phyloP scores from a whole-genome alignment of 1,139 yeast genomes.

The Komagataea norvegica region DNA sequence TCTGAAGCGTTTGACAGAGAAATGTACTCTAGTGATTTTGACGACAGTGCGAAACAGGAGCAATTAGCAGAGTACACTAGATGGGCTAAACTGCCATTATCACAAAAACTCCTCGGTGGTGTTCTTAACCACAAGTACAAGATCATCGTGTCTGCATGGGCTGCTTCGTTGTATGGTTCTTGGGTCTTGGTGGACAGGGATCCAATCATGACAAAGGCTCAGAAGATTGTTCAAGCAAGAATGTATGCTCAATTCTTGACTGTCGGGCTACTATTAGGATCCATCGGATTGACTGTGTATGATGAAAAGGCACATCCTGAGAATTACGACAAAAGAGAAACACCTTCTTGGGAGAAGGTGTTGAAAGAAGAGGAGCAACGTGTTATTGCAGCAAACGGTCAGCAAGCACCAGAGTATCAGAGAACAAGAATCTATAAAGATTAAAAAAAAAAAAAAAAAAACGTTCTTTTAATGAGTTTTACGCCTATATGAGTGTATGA shows the following conservation, averaged over 20 bases:
- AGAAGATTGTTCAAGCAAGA: slow-evolving; percentile 89
- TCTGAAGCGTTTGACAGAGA: slow-evolving; percentile 51
- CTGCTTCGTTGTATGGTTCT: slow-evolving; percentile 78
- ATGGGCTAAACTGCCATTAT: slow-evolving; percentile 45
- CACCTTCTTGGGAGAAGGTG: slow-evolving; percentile 40
- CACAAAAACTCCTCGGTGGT: slow-evolving; percentile 43
- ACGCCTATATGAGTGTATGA: too few species aligned
- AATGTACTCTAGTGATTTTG: slow-evolving; percentile 36
- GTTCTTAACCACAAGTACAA: slow-evolving; percentile 64
- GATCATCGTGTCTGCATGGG: slow-evolving; percentile 79
- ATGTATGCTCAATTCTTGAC: slow-evolving; percentile 89
- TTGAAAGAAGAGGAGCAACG: slow-evolving; percentile 32
- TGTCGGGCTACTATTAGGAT: slow-evolving; percentile 56
- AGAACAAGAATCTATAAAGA: slow-evolving; percentile 27
- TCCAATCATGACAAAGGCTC: slow-evolving; percentile 70
- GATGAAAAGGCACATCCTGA: slow-evolving; percentile 50
- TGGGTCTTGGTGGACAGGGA: slow-evolving; percentile 75
- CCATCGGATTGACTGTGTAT: slow-evolving; percentile 58
- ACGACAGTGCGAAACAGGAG: slow-evolving; percentile 28
- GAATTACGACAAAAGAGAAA: slow-evolving; percentile 34
- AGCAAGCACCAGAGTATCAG: slow-evolving; percentile 15
- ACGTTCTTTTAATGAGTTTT: not conserved
- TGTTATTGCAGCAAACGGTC: slow-evolving; percentile 11
- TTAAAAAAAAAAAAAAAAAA: too few species aligned
- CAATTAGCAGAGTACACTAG: slow-evolving; percentile 44